Evolutionary conservation across 2,329 filamentous ascomycete genomes (phyloP).

Genomic region (Alternaria conjuncta): DNA sequence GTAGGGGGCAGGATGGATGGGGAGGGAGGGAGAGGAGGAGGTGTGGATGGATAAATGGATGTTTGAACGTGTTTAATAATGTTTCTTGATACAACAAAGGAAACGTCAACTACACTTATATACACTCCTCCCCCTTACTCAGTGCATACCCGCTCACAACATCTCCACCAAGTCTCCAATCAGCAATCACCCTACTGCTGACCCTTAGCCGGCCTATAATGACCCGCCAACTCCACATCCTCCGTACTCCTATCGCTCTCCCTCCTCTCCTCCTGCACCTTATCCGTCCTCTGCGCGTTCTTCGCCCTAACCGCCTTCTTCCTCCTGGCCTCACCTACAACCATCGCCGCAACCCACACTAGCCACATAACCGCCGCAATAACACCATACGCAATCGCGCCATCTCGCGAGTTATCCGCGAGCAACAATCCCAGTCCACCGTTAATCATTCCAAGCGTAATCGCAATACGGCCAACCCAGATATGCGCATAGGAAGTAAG

Average conservation of each 20-base stretch:
- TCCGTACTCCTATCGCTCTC: not conserved
- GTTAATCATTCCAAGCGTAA: conserved; percentile 63
- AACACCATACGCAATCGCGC: conserved; percentile 57
- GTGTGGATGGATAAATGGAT: not conserved
- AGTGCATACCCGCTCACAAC: no score
- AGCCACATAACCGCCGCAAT: conserved; percentile 57
- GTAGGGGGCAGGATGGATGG: not conserved
- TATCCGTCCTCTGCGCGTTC: not conserved
- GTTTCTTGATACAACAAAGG: not conserved
- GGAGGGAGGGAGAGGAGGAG: no score
- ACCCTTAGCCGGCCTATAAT: not conserved
- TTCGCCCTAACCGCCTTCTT: conserved; percentile 2
- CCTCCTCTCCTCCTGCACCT: not conserved
- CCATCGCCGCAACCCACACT: conserved; percentile 36
- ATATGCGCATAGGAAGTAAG: conserved; percentile 59
- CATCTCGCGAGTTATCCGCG: conserved; percentile 46
- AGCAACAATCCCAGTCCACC: conserved; percentile 62
- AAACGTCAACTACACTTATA: not conserved
- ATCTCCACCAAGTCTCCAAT: no score
- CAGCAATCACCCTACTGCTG: not conserved
- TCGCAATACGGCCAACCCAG: conserved; percentile 60
- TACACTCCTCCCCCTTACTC: not conserved
- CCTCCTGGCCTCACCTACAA: conserved; percentile 39
- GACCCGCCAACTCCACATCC: not conserved
- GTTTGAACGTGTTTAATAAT: not conserved